Evolutionary conservation across 257 asterid genomes (phyloP), one percentile per base, ranked within the genome.

Genomic region (Nicotiana sylvestris): DNA sequence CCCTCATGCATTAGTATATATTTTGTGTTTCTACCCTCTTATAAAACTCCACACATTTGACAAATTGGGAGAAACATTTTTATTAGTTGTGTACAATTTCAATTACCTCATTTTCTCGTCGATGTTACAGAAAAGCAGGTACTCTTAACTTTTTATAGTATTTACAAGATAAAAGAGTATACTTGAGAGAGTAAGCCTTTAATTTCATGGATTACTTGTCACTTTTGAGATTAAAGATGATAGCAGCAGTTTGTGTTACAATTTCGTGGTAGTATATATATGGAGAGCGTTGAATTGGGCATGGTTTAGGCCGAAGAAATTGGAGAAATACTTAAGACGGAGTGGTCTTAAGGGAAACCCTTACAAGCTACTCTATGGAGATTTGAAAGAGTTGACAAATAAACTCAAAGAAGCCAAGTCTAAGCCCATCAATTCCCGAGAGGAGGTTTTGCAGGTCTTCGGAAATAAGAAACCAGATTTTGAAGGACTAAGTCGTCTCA

Each of bases 291-390:
- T 90, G 85, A 84, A 84, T 16, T 85, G 87, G 89, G 85, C 18
- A 2, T 88, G 89, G 90, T 18, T 90, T 12, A 74, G 62, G 81
- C 91, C 93, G 8, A 82, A 82, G 65, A 81, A 81, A 78, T 1
- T 83, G 65, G 91, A 88, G 56, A 84, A 83, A 55, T 60, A 62
- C 51, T 87, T 90, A 17, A 85, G 88, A 65, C 29, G 78, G 16
- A 85, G 83, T 8, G 90, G 93, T 29, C 84, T 88, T 57, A 82
- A 21, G 2, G 93, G 91, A 9, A 85, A 80, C 62, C 33, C 86
- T 5, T 91, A 87, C 81, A 86, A 81, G 81, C 5, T 88, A 4
- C 37, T 88, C 56, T 49, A 70, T 29, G 92, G 93, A 4, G 92
- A 90, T 68, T 80, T 30, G 66, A 82, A 81, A 33, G 91, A 90